A percentile compares a stretch with the other conserved stretches of the same genome.
Conservation (phyloP, 2,329 filamentous ascomycete species). For the Microsporum audouinii region DNA sequence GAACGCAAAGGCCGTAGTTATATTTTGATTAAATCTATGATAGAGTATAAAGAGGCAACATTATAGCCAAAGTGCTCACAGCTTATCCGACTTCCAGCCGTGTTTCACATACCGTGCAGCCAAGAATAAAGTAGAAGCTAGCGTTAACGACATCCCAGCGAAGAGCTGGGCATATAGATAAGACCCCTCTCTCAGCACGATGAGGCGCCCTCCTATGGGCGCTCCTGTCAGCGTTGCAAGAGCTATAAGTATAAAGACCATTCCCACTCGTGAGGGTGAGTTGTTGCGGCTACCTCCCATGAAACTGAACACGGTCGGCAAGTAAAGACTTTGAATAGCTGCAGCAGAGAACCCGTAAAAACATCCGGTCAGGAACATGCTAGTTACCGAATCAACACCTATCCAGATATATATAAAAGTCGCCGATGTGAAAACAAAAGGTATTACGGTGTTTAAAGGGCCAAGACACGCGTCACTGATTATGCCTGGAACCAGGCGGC, state of each 20-base stretch:
- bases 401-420: constrained; percentile 43
- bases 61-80: not conserved
- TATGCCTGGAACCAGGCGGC: constrained; percentile 22
- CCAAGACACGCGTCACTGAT: constrained; percentile 24
- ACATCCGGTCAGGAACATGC: constrained; percentile 21
- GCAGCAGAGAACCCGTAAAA: constrained; percentile 25
- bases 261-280: constrained; percentile 1
- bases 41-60: not conserved
- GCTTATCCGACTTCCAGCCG: constrained; percentile 7
- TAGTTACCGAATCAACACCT: constrained; percentile 19
- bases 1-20: not conserved
- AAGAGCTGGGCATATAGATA: constrained; percentile 12
- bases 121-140: constrained; percentile 8
- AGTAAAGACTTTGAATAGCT: constrained; percentile 23
- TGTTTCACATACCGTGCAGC: constrained; percentile 7
- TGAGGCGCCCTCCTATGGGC: constrained; percentile 10
- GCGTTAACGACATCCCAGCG: constrained; percentile 1
- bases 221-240: constrained; percentile 8
- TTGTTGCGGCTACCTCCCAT: constrained; percentile 4
- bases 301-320: constrained; percentile 10
- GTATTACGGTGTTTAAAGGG: constrained; percentile 26
- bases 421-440: constrained; percentile 35
- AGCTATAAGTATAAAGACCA: constrained; percentile 9
- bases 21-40: not conserved
- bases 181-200: constrained; percentile 4